These are phyloP conservation scores for Sporothrix brunneoviolacea DNA, from an alignment of 2,329 filamentous ascomycete genomes.

Conservation along the genomic window DNA sequence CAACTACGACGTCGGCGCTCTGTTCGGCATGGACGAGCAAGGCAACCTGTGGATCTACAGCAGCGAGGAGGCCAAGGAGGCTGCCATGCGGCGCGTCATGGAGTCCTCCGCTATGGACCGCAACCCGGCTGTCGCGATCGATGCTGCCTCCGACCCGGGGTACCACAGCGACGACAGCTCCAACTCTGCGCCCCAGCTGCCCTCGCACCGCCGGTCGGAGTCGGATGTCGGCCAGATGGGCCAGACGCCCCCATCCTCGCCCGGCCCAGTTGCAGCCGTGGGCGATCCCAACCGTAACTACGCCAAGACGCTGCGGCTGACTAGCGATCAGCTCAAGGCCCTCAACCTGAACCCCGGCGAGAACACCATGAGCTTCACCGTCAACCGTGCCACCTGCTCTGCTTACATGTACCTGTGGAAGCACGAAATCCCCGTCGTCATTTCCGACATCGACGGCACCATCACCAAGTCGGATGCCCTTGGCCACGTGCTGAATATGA, in stretches of 20 bases:
- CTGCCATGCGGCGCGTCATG: slow-evolving; percentile 63
- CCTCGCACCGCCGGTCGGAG: slow-evolving; percentile 57
- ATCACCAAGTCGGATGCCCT: slow-evolving; percentile 97
- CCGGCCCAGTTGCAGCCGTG: slow-evolving; percentile 48
- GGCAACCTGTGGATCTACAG: slow-evolving; percentile 99
- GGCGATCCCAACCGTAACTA: slow-evolving; percentile 79
- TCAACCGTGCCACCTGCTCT: slow-evolving; percentile 86
- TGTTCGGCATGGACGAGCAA: slow-evolving; percentile 91
- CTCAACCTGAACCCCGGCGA: slow-evolving; percentile 76
- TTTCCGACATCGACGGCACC: slow-evolving; percentile 97
- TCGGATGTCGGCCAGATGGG: slow-evolving; percentile 53
- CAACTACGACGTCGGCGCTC: slow-evolving; percentile 89
- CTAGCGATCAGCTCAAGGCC: slow-evolving; percentile 88
- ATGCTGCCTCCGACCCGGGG: slow-evolving; percentile 85
- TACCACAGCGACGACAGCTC: slow-evolving; percentile 88
- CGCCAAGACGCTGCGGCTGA: slow-evolving; percentile 90
- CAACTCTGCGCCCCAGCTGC: slow-evolving; percentile 32
- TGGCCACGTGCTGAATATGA: slow-evolving; percentile 92
- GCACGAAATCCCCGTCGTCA: slow-evolving; percentile 85
- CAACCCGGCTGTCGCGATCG: slow-evolving; percentile 53
- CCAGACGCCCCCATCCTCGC: slow-evolving; percentile 61
- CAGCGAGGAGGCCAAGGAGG: slow-evolving; percentile 91
- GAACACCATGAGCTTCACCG: slow-evolving; percentile 92
- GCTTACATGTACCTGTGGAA: slow-evolving; percentile 94
- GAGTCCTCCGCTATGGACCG: slow-evolving; percentile 44